Percentiles rank a stretch among this genome's conserved stretches.
Evolutionary conservation across 306 rosid genomes (phyloP).

Genomic region (Fragaria nilgerrensis): DNA sequence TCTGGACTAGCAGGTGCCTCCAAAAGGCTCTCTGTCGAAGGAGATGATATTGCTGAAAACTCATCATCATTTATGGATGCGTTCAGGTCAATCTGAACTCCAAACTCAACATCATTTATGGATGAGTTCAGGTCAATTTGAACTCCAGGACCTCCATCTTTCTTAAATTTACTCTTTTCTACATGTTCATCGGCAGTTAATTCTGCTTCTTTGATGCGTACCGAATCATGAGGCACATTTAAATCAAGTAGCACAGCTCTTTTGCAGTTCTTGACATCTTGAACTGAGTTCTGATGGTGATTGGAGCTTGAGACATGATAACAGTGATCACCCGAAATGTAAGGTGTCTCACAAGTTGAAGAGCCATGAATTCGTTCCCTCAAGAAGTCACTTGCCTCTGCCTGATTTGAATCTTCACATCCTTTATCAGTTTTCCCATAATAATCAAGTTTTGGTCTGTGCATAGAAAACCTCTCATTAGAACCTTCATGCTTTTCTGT

Average conservation of each 20-base stretch:
- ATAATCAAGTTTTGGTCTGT: too few relatives aligned
- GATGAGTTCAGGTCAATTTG: constrained; percentile 62
- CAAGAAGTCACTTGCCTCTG: too few relatives aligned
- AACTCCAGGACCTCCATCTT: constrained; percentile 32
- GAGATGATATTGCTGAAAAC: constrained; percentile 24
- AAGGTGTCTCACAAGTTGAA: too few relatives aligned
- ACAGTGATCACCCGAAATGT: too few relatives aligned
- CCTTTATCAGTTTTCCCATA: too few relatives aligned
- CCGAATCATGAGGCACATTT: constrained; percentile 24
- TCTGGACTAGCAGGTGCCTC: constrained; percentile 71
- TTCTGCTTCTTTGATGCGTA: constrained; percentile 22
- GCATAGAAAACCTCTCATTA: too few relatives aligned
- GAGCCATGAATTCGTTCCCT: too few relatives aligned
- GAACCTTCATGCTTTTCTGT: constrained; percentile 26
- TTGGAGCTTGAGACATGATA: too few relatives aligned
- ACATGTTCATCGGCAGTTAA: constrained; percentile 26
- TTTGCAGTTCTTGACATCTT: too few relatives aligned
- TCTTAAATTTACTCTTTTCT: constrained; percentile 24
- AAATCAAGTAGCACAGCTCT: constrained; percentile 25
- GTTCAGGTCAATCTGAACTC: constrained; percentile 63
- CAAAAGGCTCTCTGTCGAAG: constrained; percentile 37
- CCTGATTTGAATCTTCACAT: too few relatives aligned
- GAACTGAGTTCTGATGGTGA: too few relatives aligned
- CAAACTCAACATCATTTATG: constrained; percentile 17
- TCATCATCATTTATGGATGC: constrained; percentile 43